phyloP scores from a whole-genome alignment of 306 rosid genomes.

The Albizia julibrissin region DNA sequence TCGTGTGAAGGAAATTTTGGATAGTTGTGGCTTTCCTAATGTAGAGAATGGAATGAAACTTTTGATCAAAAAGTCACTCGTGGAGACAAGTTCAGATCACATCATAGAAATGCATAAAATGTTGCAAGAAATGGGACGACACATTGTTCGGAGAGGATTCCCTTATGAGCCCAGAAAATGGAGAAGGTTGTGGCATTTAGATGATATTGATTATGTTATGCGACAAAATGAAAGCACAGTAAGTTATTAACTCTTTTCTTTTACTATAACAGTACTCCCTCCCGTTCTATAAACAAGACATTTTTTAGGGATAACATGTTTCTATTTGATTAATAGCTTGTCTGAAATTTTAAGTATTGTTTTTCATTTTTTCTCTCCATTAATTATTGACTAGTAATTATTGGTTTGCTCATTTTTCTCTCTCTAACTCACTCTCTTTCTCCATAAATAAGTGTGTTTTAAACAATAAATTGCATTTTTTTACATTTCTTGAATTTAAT shows the following conservation, averaged over 20 bases:
- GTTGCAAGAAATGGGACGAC: neutral
- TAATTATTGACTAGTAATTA: too few species aligned
- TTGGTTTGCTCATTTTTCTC: too few species aligned
- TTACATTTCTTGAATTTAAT: too few species aligned
- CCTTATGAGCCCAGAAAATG: slow-evolving; percentile 12
- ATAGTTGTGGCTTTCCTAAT: neutral
- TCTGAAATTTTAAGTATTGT: too few species aligned
- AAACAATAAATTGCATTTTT: too few species aligned
- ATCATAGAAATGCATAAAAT: slow-evolving; percentile 27
- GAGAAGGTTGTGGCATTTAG: slow-evolving; percentile 35
- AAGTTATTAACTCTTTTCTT: neutral
- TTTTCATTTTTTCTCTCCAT: too few species aligned
- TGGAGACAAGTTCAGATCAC: neutral
- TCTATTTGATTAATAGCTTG: too few species aligned
- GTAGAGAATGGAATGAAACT: neutral
- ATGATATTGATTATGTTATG: slow-evolving; percentile 3
- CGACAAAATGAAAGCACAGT: slow-evolving; percentile 1
- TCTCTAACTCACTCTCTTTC: too few species aligned
- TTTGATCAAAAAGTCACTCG: slow-evolving; percentile 26
- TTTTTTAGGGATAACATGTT: too few species aligned
- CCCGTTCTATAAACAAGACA: too few species aligned
- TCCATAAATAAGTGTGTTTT: too few species aligned
- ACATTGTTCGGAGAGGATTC: slow-evolving; percentile 21
- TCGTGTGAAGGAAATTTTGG: neutral
- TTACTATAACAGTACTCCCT: too few species aligned